Evolutionary conservation across 164 flowering plant species (phyloP).

Genomic region (Berberis thunbergii): DNA sequence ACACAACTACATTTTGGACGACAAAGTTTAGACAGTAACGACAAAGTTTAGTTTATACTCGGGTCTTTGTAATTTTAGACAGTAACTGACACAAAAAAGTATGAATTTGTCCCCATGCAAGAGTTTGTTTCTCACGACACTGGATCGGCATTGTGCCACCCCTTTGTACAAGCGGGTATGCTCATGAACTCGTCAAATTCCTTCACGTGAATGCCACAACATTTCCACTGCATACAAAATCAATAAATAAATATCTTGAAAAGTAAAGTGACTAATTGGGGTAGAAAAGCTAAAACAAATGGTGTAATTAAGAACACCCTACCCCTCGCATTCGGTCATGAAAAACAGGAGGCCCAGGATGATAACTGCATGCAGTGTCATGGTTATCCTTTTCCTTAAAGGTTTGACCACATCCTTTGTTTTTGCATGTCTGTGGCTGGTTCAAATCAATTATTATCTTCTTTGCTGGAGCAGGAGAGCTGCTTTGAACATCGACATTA

Average conservation of each 20-base stretch:
- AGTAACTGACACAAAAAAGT: background rate
- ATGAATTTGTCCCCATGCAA: background rate
- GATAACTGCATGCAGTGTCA: constrained; percentile 74
- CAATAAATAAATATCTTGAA: background rate
- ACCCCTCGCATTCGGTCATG: constrained; percentile 92
- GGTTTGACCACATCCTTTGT: constrained; percentile 82
- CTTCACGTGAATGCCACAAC: constrained; percentile 81
- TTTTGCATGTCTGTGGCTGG: constrained; percentile 63
- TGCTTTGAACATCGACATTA: constrained; percentile 18
- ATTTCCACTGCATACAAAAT: constrained; percentile 74
- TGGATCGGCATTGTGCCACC: constrained; percentile 90
- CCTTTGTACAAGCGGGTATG: constrained; percentile 85
- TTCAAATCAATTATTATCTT: constrained; percentile 58
- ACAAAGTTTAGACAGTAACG: no score
- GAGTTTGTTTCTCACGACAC: constrained; percentile 16
- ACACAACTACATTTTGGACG: no score
- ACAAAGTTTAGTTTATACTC: no score
- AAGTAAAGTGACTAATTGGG: background rate
- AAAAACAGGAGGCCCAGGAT: constrained; percentile 93
- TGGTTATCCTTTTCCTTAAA: constrained; percentile 90
- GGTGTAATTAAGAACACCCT: constrained; percentile 8
- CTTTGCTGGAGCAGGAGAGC: constrained; percentile 32
- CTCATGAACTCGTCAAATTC: constrained; percentile 93
- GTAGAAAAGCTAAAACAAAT: background rate
- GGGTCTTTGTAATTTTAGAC: no score